A percentile compares a stretch with the other conserved stretches of the same genome.
Conservation (phyloP, 2,329 filamentous ascomycete species). For the Claviceps humidiphila region DNA sequence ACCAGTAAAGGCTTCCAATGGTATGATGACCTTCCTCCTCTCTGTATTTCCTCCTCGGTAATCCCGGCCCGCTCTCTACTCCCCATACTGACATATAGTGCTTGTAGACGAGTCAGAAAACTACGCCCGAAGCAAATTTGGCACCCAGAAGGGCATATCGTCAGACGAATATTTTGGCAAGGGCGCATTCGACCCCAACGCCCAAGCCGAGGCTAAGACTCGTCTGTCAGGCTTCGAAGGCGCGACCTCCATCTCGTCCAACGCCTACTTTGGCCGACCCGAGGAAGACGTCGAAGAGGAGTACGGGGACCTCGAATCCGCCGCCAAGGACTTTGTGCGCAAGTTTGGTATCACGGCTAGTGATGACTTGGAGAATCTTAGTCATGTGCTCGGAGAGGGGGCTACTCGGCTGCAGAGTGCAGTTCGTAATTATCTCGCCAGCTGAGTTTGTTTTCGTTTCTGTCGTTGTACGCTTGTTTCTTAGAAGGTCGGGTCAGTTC, state of each 20-base stretch:
- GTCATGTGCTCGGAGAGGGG: conserved; percentile 70
- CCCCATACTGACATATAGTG: background rate
- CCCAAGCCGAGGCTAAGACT: conserved; percentile 73
- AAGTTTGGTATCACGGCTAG: conserved; percentile 92
- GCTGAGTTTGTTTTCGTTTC: conserved; percentile 20
- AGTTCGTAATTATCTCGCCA: conserved; percentile 50
- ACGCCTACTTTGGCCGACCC: conserved; percentile 90
- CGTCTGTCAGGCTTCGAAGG: conserved; percentile 88
- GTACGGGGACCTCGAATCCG: conserved; percentile 83
- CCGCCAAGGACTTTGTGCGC: conserved; percentile 89
- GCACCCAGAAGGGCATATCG: conserved; percentile 85
- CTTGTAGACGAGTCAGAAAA: conserved; percentile 57
- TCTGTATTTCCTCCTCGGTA: too few species aligned
- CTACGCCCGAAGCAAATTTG: conserved; percentile 81
- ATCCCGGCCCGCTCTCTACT: background rate
- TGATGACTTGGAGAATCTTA: conserved; percentile 88
- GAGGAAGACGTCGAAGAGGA: conserved; percentile 71
- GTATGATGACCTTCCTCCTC: conserved; percentile 32
- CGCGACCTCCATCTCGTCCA: conserved; percentile 82
- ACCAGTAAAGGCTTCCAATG: conserved; percentile 56
- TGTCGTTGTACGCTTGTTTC: background rate
- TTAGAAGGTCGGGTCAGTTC: background rate
- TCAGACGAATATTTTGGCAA: conserved; percentile 98
- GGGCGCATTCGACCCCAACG: conserved; percentile 66
- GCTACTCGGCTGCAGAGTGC: conserved; percentile 71